Base-by-base conservation (phyloP, 805 yeast genomes). In the Ogataea ramenticola region DNA sequence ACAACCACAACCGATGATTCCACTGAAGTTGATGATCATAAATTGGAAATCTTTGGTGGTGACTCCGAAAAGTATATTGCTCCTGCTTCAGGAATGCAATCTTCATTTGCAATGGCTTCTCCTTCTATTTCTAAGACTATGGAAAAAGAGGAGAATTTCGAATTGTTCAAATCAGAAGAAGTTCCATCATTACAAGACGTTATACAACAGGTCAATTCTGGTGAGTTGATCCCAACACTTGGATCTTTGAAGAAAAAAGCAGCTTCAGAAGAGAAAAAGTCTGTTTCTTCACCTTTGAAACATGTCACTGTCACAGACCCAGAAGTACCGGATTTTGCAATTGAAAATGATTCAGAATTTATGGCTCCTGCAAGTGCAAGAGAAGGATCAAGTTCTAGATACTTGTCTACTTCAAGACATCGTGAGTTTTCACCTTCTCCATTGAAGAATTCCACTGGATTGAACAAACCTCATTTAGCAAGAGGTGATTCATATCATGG, bases 401-500 rank as follows among this genome's bases (percentile, higher is more conserved):
- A 54, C 12, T 34, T 49, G 38, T 53, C 61, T 2, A 12, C 43
- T 3, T 16, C 40, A n/a, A 26, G 42, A 9, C 38, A 22, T 19
- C 49, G 51, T 31, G 36, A 43, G 15, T 30, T 42, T 15, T 42
- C 46, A 2, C 45, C 46, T 29, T 55, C 60, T 6, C 60, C 62
- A 16, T 51, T 56, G 33, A 53, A 59, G 35, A 61, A 54, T 33
- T 56, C 56, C 12, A 58, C 47, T 52, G 76, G 62, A 49, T 37
- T 44, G 39, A 42, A 42, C 31, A 46, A 67, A 57, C 88, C 89
- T 1, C 86, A 82, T 61, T 67, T 84, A 53, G 90, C 91, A 2
- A 70, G 85, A 48, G 93, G 91, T 32, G 90, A 82, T 49, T 79
- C 89, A 1, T 83, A 83, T 57, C 85, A 81, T 53, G 74, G 75